Base-by-base conservation (phyloP, 306 rosid species). In the Ziziphus jujuba region DNA sequence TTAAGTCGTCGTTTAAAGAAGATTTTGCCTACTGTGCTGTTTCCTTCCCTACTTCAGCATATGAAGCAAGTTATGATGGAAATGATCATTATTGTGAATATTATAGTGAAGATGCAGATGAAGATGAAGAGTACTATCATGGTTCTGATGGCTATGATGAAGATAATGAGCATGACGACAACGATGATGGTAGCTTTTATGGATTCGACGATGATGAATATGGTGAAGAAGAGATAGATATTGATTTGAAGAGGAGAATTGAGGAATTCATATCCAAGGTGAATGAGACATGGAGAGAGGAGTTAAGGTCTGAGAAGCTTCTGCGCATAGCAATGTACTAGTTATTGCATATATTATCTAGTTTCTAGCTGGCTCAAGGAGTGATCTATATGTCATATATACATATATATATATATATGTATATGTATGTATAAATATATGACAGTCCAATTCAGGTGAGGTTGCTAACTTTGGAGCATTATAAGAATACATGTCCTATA, bases 251-350 rank as follows among this genome's bases (percentile, higher is more conserved):
- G 61, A 65, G 64, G 68, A 81, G 79, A 36, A 23, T 36, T 45
- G 75, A 81, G 35, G 78, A 77, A 11, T 77, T 77, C 80, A 81
- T 81, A 10, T 72, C 75, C 60, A 66, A 28, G 67, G 34, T 60
- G 48, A 59, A 69, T 48, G 43, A 10, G 16, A 72, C 58, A 67
- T 70, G 86, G 80, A 74, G 71, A 52, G 80, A 77, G 67, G 85
- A 76, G 57, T 15, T 61, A 49, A 24, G 48, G 52, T 6, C 13
- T 31, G 79, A 73, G 63, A 66, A 49, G 16, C 5, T 51, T 47
- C 14, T 22, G 38, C 48, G 7, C 52, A 57, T 70, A 47, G 22
- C 72, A 56, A 40, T 65, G 12, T 6, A n/a, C 20, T n/a, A 58
- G 56, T 57, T 51, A 5, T 69, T 47, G 17, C 11, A 49, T 40